phyloP scores from a whole-genome alignment of 257 asterid species.

The Scutellaria baicalensis region DNA sequence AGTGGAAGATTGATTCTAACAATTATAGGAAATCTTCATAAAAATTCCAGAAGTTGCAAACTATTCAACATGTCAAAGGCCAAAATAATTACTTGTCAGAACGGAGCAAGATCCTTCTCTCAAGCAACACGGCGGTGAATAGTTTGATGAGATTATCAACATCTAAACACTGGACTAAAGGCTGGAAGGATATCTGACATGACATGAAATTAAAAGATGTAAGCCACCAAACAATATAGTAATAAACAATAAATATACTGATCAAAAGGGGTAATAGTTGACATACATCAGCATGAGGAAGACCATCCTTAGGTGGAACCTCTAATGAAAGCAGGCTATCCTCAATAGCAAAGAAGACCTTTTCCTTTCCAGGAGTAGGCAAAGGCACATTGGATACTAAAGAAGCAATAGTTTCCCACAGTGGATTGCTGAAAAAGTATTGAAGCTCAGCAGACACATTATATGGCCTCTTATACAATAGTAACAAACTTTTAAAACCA shows the following conservation, averaged over 20 bases:
- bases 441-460: constrained; percentile 21
- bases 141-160: constrained; percentile 89
- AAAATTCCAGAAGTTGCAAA: neutral
- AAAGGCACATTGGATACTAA: constrained; percentile 74
- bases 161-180: constrained; percentile 93
- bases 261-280: neutral
- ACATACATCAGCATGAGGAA: constrained; percentile 98
- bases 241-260: neutral
- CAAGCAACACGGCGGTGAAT: constrained; percentile 87
- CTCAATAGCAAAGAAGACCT: constrained; percentile 74
- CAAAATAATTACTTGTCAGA: constrained; percentile 64
- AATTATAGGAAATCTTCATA: neutral
- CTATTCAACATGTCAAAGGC: constrained; percentile 8
- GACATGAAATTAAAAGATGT: constrained; percentile 15
- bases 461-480: constrained; percentile 10
- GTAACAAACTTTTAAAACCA: neutral
- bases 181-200: constrained; percentile 94
- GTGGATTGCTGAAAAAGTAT: constrained; percentile 79
- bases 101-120: constrained; percentile 92
- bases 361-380: constrained; percentile 92
- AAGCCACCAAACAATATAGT: constrained; percentile 12
- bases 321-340: constrained; percentile 84
- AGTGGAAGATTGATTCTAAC: neutral
- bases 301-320: constrained; percentile 87
- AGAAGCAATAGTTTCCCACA: constrained; percentile 81